These are phyloP conservation scores for Globisporangium perplexum DNA, from an alignment of 352 stramenopile species.

Conservation along the genomic window DNA sequence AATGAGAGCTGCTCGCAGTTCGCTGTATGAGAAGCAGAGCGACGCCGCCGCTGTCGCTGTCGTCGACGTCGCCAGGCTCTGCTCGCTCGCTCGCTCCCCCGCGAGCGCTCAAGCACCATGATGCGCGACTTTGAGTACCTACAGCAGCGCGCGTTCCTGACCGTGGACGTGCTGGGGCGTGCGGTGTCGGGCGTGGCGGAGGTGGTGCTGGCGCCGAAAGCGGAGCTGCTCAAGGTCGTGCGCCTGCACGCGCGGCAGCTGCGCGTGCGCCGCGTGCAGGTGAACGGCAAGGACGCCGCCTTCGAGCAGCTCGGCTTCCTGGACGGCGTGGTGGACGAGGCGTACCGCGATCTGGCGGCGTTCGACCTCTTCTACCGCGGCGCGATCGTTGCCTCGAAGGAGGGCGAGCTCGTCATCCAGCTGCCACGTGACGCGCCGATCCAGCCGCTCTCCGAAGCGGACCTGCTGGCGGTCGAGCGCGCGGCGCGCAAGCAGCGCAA, in stretches of 20 bases:
- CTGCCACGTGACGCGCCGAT: slow-evolving; percentile 57
- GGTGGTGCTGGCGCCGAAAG: slow-evolving; percentile 62
- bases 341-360: slow-evolving; percentile 68
- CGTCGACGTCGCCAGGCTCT: neutral
- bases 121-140: slow-evolving; percentile 85
- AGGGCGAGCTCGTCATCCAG: slow-evolving; percentile 77
- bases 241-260: slow-evolving; percentile 75
- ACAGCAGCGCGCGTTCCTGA: slow-evolving; percentile 74
- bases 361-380: slow-evolving; percentile 85
- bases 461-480: slow-evolving; percentile 10
- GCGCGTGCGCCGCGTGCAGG: slow-evolving; percentile 42
- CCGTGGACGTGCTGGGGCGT: slow-evolving; percentile 68
- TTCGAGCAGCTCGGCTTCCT: slow-evolving; percentile 85
- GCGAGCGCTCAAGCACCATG: slow-evolving; percentile 21
- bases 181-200: slow-evolving; percentile 58
- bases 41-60: no score
- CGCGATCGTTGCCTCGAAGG: slow-evolving; percentile 77
- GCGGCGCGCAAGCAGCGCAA: slow-evolving; percentile 13
- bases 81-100: neutral
- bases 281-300: slow-evolving; percentile 45
- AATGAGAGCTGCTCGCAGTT: no score
- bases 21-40: neutral
- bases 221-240: slow-evolving; percentile 42
- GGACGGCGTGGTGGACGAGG: slow-evolving; percentile 68
- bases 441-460: slow-evolving; percentile 27